Evolutionary conservation across 2,329 filamentous ascomycete species (phyloP).

Genomic region (Stachybotrys echinatus): DNA sequence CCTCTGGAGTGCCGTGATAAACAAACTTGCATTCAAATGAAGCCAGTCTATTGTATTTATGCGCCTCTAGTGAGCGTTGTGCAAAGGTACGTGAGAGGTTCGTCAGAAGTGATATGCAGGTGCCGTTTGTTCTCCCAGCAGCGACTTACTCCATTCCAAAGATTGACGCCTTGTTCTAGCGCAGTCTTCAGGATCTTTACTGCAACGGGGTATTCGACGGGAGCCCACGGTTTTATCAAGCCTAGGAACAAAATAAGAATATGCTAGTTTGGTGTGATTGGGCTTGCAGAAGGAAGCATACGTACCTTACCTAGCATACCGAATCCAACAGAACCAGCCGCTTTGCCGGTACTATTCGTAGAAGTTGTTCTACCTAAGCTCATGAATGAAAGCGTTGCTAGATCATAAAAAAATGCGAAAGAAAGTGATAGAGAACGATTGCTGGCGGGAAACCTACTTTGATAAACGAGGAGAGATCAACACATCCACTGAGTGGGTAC

Average conservation of each 20-base stretch:
- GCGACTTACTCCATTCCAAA: constrained; percentile 7
- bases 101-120: neutral
- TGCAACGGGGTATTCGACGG: neutral
- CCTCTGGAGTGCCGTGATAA: constrained; percentile 40
- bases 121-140: neutral
- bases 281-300: neutral
- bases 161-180: constrained; percentile 7
- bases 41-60: neutral
- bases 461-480: no score
- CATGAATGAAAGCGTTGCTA: neutral
- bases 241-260: neutral
- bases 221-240: neutral
- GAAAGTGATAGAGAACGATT: no score
- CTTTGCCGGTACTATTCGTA: neutral
- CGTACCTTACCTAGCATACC: neutral
- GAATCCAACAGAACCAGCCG: neutral
- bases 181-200: constrained; percentile 9
- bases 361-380: neutral
- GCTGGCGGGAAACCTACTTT: no score
- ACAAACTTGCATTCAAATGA: neutral
- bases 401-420: no score
- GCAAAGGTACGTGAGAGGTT: neutral
- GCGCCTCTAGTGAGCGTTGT: neutral
- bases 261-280: neutral
- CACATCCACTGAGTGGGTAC: no score